Evolutionary conservation across 495 filamentous ascomycete species (phyloP), one percentile per base, ranked within the genome.

Genomic region (Aspergillus wentii): DNA sequence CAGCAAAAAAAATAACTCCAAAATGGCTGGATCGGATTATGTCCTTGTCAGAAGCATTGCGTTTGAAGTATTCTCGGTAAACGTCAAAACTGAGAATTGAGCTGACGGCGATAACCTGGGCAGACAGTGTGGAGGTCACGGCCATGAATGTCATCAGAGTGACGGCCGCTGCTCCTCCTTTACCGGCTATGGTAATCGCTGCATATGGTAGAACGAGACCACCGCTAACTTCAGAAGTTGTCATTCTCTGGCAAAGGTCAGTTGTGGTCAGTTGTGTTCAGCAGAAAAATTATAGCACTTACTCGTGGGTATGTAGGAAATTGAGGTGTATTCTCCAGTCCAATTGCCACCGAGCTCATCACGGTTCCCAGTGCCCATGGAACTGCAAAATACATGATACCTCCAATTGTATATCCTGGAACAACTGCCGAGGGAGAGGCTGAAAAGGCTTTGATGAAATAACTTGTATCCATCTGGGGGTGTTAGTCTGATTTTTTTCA

Each of bases 141-240:
- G 66, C 64, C 66, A 71, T 71, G 52, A 71, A 71, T 1, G 58
- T 63, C 17, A 68, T 67, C 4, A 71, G 48, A 0, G 69, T 45
- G 1, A 66, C 50, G 1, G 57, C 66, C 1, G 54, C 61, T 1
- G 64, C 66, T 7, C 68, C 68, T 1, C 62, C 64, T 40, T 62
- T 66, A 1, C 68, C 68, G n/a, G 59, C 54, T 16, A 71, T 59
- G 1, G 68, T 57, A 0, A 63, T 52, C 1, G 62, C 66, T 7
- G 59, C 59, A 41, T 69, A 69, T 1, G 68, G 68, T 3, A 71
- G 47, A 6, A 66, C 61, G 0, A 71, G 49, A 1, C 68, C 68
- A 8, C 43, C 40, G 28, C 49, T 51, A 13, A 71, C 59, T 40
- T 71, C 66, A 0, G 51, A 46, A 2, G 54, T 26, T 1, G 57